Conservation (phyloP, 2,329 filamentous ascomycete species). For the Fusarium virguliforme region DNA sequence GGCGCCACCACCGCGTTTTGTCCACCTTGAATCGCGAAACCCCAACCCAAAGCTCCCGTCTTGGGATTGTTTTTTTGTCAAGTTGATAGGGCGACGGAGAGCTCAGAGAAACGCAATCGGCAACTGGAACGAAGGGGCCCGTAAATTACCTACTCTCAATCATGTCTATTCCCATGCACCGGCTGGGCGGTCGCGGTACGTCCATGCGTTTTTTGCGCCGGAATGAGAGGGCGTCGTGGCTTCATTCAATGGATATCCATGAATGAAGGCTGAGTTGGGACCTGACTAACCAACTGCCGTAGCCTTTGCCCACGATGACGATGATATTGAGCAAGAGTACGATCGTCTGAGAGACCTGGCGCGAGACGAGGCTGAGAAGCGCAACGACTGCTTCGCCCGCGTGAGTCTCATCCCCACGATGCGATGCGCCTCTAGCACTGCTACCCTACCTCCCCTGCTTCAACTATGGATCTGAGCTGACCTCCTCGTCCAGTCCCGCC, state of each 20-base stretch:
- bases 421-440: conserved; percentile 3
- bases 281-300: conserved; percentile 31
- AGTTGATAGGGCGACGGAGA: conserved; percentile 20
- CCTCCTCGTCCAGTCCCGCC: conserved; percentile 69
- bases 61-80: neutral
- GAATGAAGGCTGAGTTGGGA: conserved; percentile 30
- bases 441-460: neutral
- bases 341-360: conserved; percentile 90
- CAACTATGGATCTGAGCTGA: conserved; percentile 26
- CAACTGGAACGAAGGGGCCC: conserved; percentile 4
- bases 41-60: conserved; percentile 1
- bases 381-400: conserved; percentile 81
- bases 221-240: conserved; percentile 23
- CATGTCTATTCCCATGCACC: conserved; percentile 62
- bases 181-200: conserved; percentile 64
- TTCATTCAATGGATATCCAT: conserved; percentile 12
- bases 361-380: conserved; percentile 84
- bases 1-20: conserved; percentile 30
- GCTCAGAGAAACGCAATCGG: conserved; percentile 5
- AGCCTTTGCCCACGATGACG: conserved; percentile 84
- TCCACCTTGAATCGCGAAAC: neutral
- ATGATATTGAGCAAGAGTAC: conserved; percentile 86
- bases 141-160: conserved; percentile 18
- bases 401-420: conserved; percentile 62
- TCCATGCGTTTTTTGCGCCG: conserved; percentile 39